Conservation (phyloP, 345 rosid genomes). For the Melaleuca alternifolia region DNA sequence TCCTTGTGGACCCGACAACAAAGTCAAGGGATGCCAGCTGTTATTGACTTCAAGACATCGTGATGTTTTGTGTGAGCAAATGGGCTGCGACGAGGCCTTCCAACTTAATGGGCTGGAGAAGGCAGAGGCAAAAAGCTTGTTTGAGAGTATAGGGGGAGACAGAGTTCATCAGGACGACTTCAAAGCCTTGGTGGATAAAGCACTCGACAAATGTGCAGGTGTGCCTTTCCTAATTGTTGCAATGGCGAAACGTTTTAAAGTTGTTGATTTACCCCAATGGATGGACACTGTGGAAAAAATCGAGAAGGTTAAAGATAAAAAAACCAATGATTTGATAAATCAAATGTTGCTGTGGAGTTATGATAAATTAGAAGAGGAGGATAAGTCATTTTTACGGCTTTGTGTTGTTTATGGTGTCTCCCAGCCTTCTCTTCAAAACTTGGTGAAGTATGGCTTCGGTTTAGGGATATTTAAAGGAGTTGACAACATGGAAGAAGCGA, state of each 20-base stretch:
- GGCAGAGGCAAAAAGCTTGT: background rate
- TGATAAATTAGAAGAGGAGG: background rate
- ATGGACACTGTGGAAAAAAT: background rate
- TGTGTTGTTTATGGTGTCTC: background rate
- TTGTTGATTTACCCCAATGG: background rate
- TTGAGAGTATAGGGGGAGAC: background rate
- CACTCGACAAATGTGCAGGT: background rate
- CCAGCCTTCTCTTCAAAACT: background rate
- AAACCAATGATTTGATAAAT: background rate
- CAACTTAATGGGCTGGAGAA: rapidly evolving
- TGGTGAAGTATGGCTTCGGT: background rate
- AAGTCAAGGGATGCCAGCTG: background rate
- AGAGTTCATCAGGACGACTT: background rate
- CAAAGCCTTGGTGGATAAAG: background rate
- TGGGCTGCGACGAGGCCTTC: background rate
- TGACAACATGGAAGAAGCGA: background rate
- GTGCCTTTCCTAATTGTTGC: background rate
- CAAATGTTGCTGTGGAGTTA: background rate
- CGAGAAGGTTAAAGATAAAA: too few relatives aligned
- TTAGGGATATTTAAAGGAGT: background rate
- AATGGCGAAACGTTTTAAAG: background rate
- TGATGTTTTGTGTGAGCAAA: background rate
- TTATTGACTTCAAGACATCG: background rate
- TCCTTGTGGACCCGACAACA: background rate
- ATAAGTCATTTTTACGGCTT: background rate